These are phyloP conservation scores for Eucalyptus cloeziana DNA, from an alignment of 345 rosid genomes.

Conservation along the genomic window DNA sequence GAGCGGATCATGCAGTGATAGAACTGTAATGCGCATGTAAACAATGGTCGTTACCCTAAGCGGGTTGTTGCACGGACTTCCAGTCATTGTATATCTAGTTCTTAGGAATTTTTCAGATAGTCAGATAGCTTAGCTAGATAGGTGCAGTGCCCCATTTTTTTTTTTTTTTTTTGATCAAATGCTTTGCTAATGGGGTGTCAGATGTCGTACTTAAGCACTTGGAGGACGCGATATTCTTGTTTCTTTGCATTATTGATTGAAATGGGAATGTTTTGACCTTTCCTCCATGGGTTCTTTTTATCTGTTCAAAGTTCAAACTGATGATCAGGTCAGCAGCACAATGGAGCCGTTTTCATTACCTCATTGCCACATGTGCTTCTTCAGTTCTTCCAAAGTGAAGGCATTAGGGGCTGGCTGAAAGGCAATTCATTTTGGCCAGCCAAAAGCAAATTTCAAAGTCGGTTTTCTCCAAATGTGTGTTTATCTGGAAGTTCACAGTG, in stretches of 20 bases:
- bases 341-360: background rate
- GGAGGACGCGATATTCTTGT: background rate
- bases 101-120: background rate
- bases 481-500: background rate
- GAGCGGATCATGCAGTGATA: slow-evolving; percentile 1
- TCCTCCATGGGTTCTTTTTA: background rate
- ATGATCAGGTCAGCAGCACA: background rate
- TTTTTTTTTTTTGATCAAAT: slow-evolving; percentile 12
- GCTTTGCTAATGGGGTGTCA: slow-evolving; percentile 13
- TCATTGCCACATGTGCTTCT: background rate
- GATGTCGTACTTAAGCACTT: background rate
- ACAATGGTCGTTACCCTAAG: slow-evolving; percentile 24
- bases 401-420: background rate
- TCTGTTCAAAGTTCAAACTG: background rate
- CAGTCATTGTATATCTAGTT: slow-evolving; percentile 8
- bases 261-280: background rate
- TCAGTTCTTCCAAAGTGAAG: background rate
- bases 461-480: background rate
- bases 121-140: slow-evolving; percentile 4
- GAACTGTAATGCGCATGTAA: slow-evolving; percentile 24
- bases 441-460: background rate
- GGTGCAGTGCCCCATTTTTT: slow-evolving; percentile 3
- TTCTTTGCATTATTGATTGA: background rate
- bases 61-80: slow-evolving; percentile 22
- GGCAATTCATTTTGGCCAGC: background rate